Percentiles rank a stretch among this genome's conserved stretches.
Evolutionary conservation across 768 basidiomycete genomes (phyloP).

Genomic region (Termitomyces heimii): DNA sequence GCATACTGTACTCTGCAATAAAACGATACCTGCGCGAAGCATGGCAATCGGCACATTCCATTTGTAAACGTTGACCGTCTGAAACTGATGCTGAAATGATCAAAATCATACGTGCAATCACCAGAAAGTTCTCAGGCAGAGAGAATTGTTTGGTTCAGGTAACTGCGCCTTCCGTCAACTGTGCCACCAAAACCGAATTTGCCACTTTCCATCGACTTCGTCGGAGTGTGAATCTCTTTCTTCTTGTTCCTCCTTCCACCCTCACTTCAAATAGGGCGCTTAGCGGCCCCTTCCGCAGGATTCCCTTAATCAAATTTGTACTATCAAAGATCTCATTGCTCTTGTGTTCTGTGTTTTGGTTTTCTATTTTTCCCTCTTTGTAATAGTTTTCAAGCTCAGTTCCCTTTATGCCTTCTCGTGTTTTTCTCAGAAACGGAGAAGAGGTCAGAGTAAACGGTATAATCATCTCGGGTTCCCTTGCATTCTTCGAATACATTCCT

Average conservation of each 20-base stretch:
- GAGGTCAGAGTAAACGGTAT: constrained; percentile 84
- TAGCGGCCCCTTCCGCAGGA: constrained; percentile 13
- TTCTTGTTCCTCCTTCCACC: constrained; percentile 33
- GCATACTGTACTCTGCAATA: not conserved
- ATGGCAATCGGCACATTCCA: not conserved
- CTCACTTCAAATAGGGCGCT: constrained; percentile 24
- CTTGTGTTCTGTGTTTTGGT: constrained; percentile 13
- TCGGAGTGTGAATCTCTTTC: constrained; percentile 39
- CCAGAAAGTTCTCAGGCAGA: constrained; percentile 7
- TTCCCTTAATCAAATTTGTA: constrained; percentile 15
- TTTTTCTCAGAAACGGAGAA: constrained; percentile 76
- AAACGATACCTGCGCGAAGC: not conserved
- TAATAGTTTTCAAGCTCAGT: constrained; percentile 27
- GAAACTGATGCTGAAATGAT: constrained; percentile 6
- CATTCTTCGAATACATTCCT: constrained; percentile 10
- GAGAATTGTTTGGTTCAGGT: constrained; percentile 6
- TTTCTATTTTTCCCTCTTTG: constrained; percentile 26
- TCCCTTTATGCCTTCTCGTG: constrained; percentile 37
- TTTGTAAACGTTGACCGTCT: not conserved
- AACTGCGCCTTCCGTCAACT: constrained; percentile 12
- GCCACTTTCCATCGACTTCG: constrained; percentile 12
- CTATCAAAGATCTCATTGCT: constrained; percentile 16
- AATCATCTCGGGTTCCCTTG: constrained; percentile 20
- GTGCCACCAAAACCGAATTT: constrained; percentile 9
- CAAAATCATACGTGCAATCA: not conserved